These are phyloP conservation scores for Phytophthora agathidicida DNA, from an alignment of 352 stramenopile species.

Conservation along the genomic window DNA sequence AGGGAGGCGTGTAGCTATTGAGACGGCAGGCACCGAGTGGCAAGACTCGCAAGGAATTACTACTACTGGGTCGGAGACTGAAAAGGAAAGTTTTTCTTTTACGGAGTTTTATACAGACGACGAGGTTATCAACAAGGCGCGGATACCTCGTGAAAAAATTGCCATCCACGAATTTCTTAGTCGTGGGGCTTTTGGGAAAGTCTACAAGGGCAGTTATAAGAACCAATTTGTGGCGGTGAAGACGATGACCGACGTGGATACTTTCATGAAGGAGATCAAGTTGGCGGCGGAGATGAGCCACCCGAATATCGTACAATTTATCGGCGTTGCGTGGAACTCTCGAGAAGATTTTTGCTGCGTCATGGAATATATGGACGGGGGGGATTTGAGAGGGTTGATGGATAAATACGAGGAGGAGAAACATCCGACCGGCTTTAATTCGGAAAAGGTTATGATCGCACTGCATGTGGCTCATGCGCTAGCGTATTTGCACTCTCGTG, in stretches of 20 bases:
- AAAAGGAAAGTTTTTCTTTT: not conserved
- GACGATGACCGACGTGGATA: conserved; percentile 31
- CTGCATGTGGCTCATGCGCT: conserved; percentile 48
- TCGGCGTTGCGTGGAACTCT: conserved; percentile 45
- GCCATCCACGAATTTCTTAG: conserved; percentile 30
- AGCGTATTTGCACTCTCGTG: conserved; percentile 49
- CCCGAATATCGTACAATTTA: conserved; percentile 42
- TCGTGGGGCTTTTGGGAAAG: conserved; percentile 43
- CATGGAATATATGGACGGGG: conserved; percentile 34
- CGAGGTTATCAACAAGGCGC: conserved; percentile 18
- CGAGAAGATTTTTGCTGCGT: conserved; percentile 37
- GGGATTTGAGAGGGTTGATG: conserved; percentile 47
- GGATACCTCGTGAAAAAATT: conserved; percentile 42
- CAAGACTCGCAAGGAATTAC: conserved; percentile 1
- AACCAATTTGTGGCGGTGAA: conserved; percentile 44
- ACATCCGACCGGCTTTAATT: conserved; percentile 17
- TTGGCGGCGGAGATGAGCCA: conserved; percentile 20
- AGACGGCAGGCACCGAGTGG: not conserved
- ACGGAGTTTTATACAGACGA: conserved; percentile 31
- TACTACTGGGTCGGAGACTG: conserved; percentile 12
- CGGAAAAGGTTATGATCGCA: conserved; percentile 26
- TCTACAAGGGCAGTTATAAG: conserved; percentile 39
- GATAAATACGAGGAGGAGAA: conserved; percentile 27
- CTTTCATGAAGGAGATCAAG: conserved; percentile 44
- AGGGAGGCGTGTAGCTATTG: conserved; percentile 4